Evolutionary conservation across 2,329 filamentous ascomycete genomes (phyloP), one percentile per base, ranked within the genome.

Genomic region (Apiospora pterosperma): DNA sequence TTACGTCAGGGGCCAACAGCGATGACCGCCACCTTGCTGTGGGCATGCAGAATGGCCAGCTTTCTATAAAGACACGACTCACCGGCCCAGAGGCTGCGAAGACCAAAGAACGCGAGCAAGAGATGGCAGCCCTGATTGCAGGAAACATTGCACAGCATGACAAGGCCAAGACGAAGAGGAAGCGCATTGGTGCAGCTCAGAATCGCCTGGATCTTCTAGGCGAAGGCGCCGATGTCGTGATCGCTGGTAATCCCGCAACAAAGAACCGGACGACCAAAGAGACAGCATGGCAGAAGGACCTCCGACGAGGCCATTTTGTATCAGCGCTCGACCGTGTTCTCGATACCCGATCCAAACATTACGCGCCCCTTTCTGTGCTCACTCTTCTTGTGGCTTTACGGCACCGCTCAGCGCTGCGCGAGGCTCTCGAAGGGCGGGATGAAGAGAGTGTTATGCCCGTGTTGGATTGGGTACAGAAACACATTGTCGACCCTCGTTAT

Each of bases 1-100:
- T 97, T 68, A 83, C 85, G 14, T 84, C 88, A 10, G 89, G 89
- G n/a, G 76, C 82, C 14, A 85, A 86, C 63, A 85, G 86, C 61
- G 91, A 94, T 72, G 96, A 99, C 79, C 93, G 93, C 69, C 96
- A 99, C 78, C 86, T 99, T 62, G 93, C 92, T 5, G 96, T 99
- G 1, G 96, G 95, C 76, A 95, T 98, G 89, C 90, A 96, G 73
- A 96, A 92, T 2, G 96, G 96, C 58, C 86, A 97, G n/a, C 84
- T 99, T 12, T 96, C 92, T 34, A 86, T 98, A 72, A 91, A 92
- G 74, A 98, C 95, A 1, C 89, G 93, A n/a, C 85, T 97, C 14
- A 93, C 91, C 0, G 93, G 93, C 5, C 84, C 91, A 63, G 92
- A 96, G 72, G 95, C 95, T 63, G 84, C 88, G 28, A 88, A 88